Conservation (phyloP, 352 stramenopile species). For the Phytopythium delawarense region DNA sequence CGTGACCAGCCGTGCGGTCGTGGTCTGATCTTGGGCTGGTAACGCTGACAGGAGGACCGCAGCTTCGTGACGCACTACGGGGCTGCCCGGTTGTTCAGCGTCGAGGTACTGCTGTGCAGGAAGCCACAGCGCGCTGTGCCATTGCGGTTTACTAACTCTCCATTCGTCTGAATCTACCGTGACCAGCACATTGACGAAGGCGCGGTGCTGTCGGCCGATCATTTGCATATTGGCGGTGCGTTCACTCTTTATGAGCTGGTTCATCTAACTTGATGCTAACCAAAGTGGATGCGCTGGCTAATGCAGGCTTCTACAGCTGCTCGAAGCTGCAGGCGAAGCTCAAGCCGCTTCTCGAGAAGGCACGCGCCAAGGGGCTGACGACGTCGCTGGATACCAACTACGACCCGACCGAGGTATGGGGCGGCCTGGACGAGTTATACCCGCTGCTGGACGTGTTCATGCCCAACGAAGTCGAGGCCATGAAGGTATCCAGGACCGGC, state of each 20-base stretch:
- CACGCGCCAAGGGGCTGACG: constrained; percentile 56
- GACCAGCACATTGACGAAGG: constrained; percentile 59
- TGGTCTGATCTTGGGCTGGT: background rate
- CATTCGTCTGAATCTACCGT: background rate
- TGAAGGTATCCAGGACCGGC: constrained; percentile 44
- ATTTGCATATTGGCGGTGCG: constrained; percentile 75
- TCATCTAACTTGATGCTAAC: background rate
- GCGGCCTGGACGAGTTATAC: constrained; percentile 48
- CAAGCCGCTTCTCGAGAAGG: constrained; percentile 48
- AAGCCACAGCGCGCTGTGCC: no score
- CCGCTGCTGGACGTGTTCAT: constrained; percentile 79
- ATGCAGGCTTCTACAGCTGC: constrained; percentile 70
- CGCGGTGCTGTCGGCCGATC: constrained; percentile 46
- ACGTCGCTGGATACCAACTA: constrained; percentile 86
- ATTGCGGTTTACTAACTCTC: background rate
- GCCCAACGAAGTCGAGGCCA: constrained; percentile 81
- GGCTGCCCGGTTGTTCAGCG: constrained; percentile 48
- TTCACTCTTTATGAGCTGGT: background rate
- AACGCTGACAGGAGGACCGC: constrained; percentile 47
- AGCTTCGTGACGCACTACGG: constrained; percentile 85
- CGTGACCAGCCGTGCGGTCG: no score
- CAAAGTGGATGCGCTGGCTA: constrained; percentile 1
- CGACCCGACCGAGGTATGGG: constrained; percentile 64
- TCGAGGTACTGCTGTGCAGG: constrained; percentile 36
- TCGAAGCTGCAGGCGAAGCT: constrained; percentile 54